A percentile compares a stretch with the other conserved stretches of the same genome.
phyloP scores from a whole-genome alignment of 1,284 basidiomycete genomes.

The Cutaneotrichosporon daszewskae region DNA sequence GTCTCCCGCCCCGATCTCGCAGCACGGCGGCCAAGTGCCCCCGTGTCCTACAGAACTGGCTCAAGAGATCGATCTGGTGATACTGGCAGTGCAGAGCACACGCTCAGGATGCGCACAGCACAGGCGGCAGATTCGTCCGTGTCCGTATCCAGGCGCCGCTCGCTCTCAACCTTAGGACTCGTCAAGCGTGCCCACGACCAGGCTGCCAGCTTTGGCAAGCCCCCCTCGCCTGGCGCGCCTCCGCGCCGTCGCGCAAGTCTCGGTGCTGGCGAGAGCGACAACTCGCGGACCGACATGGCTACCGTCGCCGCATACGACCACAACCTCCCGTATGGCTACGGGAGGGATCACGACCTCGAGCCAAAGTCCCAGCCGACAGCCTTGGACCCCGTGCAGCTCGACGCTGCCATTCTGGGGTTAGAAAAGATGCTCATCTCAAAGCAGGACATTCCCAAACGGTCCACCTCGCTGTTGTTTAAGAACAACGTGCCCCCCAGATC shows the following conservation, averaged over 20 bases:
- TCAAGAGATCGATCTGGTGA: too few species aligned
- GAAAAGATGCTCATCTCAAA: slow-evolving; percentile 1
- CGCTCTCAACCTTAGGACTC: slow-evolving; percentile 6
- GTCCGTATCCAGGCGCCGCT: slow-evolving; percentile 8
- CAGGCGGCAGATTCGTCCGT: background rate
- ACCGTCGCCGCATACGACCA: slow-evolving; percentile 3
- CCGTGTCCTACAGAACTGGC: too few species aligned
- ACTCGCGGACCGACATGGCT: slow-evolving; percentile 7
- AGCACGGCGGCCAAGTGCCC: too few species aligned
- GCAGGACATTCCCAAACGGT: background rate
- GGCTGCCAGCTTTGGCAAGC: background rate
- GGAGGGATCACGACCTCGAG: slow-evolving; percentile 2
- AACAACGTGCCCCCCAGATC: slow-evolving; percentile 2
- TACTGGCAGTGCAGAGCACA: too few species aligned
- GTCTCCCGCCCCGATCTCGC: too few species aligned
- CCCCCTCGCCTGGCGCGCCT: background rate
- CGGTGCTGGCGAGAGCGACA: slow-evolving; percentile 11
- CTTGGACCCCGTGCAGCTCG: slow-evolving; percentile 1
- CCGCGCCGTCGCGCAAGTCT: slow-evolving; percentile 10
- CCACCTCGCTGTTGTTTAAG: slow-evolving; percentile 1
- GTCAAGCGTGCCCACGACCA: slow-evolving; percentile 4
- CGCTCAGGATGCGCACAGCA: too few species aligned
- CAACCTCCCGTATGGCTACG: slow-evolving; percentile 9
- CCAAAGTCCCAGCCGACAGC: slow-evolving; percentile 14
- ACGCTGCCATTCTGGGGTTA: too few species aligned